Base-by-base conservation (phyloP, 2,329 filamentous ascomycete species). In the Fonsecaea monophora region DNA sequence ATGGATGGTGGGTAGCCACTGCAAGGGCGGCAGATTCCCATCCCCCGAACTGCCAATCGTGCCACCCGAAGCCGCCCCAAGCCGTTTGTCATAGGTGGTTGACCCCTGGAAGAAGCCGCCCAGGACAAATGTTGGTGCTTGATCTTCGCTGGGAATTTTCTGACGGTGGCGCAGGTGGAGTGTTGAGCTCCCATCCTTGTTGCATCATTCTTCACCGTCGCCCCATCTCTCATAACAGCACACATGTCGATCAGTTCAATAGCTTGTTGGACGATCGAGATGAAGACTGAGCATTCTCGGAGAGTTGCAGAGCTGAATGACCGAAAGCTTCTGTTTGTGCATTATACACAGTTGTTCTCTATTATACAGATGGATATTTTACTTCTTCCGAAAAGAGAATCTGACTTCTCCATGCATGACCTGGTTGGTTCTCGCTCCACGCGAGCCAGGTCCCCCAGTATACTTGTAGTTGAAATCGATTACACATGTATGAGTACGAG, bases 191-290 rank as follows among this genome's bases (percentile, higher is more conserved):
- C 32, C 53, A 35, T 54, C 25, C 53, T 21, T 54, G 32, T 34
- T 50, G 42, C 42, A 60, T 60, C 42, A 53, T 32, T n/a, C 10
- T 50, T 50, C 35, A 30, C 13, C 9, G 53, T 37, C 38, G 37
- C 37, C 55, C 58, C 42, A 37, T 60, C 30, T 60, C 48, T 60
- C 58, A 60, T 18, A 53, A 25, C 25, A 50, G 53, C 45, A 5
- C 45, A 21, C 15, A 25, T n/a, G 32, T 40, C 35, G 32, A 38
- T 50, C 45, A 4, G 45, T 21, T 8, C 25, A 50, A 50, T 18
- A 9, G 18, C 45, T 30, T 30, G 45, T 13, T 10, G 6, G 25
- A 35, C 9, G 53, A 55, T 55, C 53, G 53, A 35, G 53, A 55
- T 55, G 8, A 4, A 55, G 34, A 55, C 30, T 34, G 30, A 50